Percentiles rank a stretch among this genome's conserved stretches.
phyloP scores from a whole-genome alignment of 768 basidiomycete genomes.

The Gyrodon lividus region DNA sequence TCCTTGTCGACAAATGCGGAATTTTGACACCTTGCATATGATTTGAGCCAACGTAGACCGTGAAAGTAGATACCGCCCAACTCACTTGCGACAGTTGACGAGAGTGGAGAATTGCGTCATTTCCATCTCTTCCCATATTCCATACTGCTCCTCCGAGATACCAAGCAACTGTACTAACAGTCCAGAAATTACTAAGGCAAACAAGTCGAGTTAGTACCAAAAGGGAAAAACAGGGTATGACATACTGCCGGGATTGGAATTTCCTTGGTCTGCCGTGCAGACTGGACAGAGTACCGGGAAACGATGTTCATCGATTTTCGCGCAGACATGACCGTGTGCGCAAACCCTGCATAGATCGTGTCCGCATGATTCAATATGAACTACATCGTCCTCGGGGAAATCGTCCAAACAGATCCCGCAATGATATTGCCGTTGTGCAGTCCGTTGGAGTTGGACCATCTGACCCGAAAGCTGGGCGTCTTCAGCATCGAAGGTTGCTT shows the following conservation, averaged over 20 bases:
- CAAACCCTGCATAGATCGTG: slow-evolving; percentile 59
- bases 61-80: neutral
- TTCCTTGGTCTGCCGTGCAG: slow-evolving; percentile 41
- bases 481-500: slow-evolving; percentile 43
- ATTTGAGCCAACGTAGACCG: neutral
- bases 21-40: slow-evolving; percentile 44
- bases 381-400: slow-evolving; percentile 41
- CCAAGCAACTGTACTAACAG: slow-evolving; percentile 42
- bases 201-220: neutral
- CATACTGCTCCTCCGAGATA: slow-evolving; percentile 43
- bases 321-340: slow-evolving; percentile 39
- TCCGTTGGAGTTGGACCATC: slow-evolving; percentile 25
- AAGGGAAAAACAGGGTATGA: neutral
- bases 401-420: slow-evolving; percentile 60
- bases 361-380: slow-evolving; percentile 42
- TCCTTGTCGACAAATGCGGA: slow-evolving; percentile 50
- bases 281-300: slow-evolving; percentile 63
- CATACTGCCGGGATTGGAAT: slow-evolving; percentile 31
- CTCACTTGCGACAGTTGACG: slow-evolving; percentile 50
- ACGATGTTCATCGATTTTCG: slow-evolving; percentile 50
- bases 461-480: slow-evolving; percentile 35
- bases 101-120: slow-evolving; percentile 41
- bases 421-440: slow-evolving; percentile 40
- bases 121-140: slow-evolving; percentile 46
- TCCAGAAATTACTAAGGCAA: slow-evolving; percentile 39